phyloP scores from a whole-genome alignment of 1,139 yeast species.

The Hansenula anomala region DNA sequence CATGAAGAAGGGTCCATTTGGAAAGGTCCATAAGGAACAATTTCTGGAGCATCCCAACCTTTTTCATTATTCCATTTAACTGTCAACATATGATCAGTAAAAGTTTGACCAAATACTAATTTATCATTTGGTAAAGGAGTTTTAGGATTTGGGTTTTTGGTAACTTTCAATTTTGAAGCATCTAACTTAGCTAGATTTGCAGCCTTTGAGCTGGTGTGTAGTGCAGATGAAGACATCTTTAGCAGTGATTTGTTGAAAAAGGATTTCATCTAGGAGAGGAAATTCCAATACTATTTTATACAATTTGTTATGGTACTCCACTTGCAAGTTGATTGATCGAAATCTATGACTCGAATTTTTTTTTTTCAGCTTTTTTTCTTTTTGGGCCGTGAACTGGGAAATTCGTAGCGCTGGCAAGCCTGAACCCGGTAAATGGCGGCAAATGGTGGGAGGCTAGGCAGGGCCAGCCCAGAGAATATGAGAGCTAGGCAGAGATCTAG shows the following conservation, averaged over 20 bases:
- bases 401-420: neutral
- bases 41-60: constrained; percentile 88
- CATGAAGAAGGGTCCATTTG: constrained; percentile 79
- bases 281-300: too few relatives aligned
- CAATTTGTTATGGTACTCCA: too few relatives aligned
- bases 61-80: constrained; percentile 71
- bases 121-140: constrained; percentile 64
- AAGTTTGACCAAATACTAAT: constrained; percentile 79
- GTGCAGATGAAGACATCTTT: constrained; percentile 1
- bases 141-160: constrained; percentile 57
- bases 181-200: constrained; percentile 44
- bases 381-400: neutral
- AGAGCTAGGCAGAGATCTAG: neutral
- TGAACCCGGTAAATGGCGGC: constrained; percentile 1
- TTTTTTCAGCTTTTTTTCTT: neutral
- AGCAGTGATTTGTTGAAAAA: constrained; percentile 1
- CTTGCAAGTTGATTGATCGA: too few relatives aligned
- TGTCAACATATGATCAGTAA: constrained; percentile 88
- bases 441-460: neutral
- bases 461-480: neutral
- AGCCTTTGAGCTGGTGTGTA: constrained; percentile 5
- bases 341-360: too few relatives aligned
- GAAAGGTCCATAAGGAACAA: constrained; percentile 77
- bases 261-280: constrained; percentile 2
- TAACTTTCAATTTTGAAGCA: constrained; percentile 60